Conservation (phyloP, 2,329 filamentous ascomycete species). For the Ophiocordyceps camponoti-rufipedis region DNA sequence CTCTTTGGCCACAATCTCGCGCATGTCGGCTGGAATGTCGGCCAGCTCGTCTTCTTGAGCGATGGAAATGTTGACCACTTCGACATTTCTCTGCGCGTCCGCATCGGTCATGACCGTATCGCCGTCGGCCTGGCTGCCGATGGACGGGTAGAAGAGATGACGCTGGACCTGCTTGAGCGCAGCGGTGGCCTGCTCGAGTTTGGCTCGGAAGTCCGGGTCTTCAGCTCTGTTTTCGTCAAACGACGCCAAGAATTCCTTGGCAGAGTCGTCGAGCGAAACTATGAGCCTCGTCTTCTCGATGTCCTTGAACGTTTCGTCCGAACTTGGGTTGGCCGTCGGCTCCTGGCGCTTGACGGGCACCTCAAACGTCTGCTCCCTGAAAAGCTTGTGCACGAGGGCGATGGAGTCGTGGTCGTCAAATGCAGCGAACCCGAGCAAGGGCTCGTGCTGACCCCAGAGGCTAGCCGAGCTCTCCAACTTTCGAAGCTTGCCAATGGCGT, state of each 20-base stretch:
- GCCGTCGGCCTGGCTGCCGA: constrained; percentile 29
- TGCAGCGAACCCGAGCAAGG: constrained; percentile 87
- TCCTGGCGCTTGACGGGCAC: constrained; percentile 65
- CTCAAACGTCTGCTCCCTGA: constrained; percentile 65
- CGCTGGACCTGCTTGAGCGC: constrained; percentile 50
- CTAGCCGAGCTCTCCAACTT: constrained; percentile 66
- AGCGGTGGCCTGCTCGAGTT: constrained; percentile 49
- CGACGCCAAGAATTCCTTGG: constrained; percentile 69
- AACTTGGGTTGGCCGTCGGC: constrained; percentile 23
- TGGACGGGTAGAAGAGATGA: constrained; percentile 52
- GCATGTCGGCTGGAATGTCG: constrained; percentile 91
- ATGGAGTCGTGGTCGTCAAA: constrained; percentile 85
- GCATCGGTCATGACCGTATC: constrained; percentile 45
- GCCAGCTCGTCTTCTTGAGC: constrained; percentile 82
- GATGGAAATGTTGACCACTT: constrained; percentile 79
- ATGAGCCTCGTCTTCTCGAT: constrained; percentile 55
- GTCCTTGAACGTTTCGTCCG: constrained; percentile 27
- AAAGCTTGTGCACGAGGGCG: constrained; percentile 65
- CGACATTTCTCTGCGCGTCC: constrained; percentile 45
- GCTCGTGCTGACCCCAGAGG: constrained; percentile 37
- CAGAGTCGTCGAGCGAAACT: constrained; percentile 65
- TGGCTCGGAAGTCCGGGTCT: constrained; percentile 43
- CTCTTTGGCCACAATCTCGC: constrained; percentile 83
- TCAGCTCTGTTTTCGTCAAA: constrained; percentile 52
- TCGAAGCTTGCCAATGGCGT: constrained; percentile 58